Base-by-base conservation (phyloP, 2,329 filamentous ascomycete genomes). In the Fusarium paranaense region DNA sequence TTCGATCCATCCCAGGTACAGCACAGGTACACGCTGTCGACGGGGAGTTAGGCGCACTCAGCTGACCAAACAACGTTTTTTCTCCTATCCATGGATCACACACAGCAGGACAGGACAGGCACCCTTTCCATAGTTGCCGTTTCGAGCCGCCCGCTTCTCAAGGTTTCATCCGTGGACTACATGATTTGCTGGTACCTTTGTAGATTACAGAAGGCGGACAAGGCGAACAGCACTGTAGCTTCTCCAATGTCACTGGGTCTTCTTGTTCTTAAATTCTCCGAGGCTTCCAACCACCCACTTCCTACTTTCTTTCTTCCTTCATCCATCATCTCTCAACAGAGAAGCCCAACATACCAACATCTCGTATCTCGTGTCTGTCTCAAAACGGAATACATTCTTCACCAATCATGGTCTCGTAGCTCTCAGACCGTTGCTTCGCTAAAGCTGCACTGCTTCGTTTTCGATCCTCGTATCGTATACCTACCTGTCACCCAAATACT, bases 371-470 rank as follows among this genome's bases (percentile, higher is more conserved):
- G 40, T 50, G 22, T 59, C 30, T 59, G 11, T 30, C 7, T 37
- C 56, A 59, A 32, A 61, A 7, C n/a, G 27, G 32, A 60, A 42
- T 7, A 10, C 56, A 10, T 37, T 38, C 38, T 62, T 60, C 59
- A 37, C 71, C 60, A 73, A 71, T 67, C 71, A 73, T 73, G 70
- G 61, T 64, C 71, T 70, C 38, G 32, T 68, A 68, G 42, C 40
- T 42, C 56, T 20, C 11, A 58, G 32, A 22, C 54, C 54, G 33
- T 27, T 40, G 54, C 32, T 61, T 62, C 60, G 45, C 56, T 69
- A 73, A 61, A 59, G 73, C 52, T 30, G 37, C 25, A 37, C 35
- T 40, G 40, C 35, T 25, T 33, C 42, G 37, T 35, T 54, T 35
- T n/a, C 37, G 33, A 58, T 47, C 42, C 58, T 71, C 47, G 57